Evolutionary conservation across 1,284 basidiomycete species (phyloP), one percentile per base, ranked within the genome.

Genomic region (Acaromyces ingoldii): DNA sequence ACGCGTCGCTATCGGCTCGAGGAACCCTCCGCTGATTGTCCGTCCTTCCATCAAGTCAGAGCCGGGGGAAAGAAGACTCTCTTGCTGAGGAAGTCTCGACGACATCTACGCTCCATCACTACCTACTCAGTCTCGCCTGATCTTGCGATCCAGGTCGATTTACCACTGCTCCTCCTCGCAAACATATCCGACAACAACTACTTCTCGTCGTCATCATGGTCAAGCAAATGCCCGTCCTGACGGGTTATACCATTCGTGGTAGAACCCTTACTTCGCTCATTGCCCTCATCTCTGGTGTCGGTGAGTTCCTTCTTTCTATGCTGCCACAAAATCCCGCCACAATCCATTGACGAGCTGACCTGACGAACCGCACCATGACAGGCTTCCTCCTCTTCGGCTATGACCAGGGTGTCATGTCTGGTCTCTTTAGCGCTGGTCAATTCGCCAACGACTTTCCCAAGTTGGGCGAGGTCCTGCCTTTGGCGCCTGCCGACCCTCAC

Each of bases 351-450:
- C 13, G 7, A 22, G 38, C 21, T 19, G 28, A 40, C 38, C 7
- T 9, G 7, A 9, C 7, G 17, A 40, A 7, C 28, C 17, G 21
- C 38, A n/a, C n/a, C n/a, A 22, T 25, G 6, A 24, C 19, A 11
- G 62, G 54, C 43, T 67, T 67, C 63, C 44, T 67, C 5, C 75
- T 84, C 10, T 84, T 84, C 65, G 82, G 83, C 79, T 84, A 84
- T 76, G 83, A 84, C 63, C 83, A 84, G 61, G 83, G 83, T 55
- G 82, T 84, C 29, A 84, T 84, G 82, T 82, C 81, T 36, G 81
- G 82, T 1, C 75, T 84, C 17, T 52, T 50, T 28, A 26, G 17
- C 11, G 43, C 51, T 3, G 22, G 43, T 5, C 22, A 51, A 34
- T 62, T 62, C 36, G 31, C 49, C 22, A 19, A 31, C 1, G 49